phyloP scores from a whole-genome alignment of 1,284 basidiomycete genomes.

The Golubevia sp. region DNA sequence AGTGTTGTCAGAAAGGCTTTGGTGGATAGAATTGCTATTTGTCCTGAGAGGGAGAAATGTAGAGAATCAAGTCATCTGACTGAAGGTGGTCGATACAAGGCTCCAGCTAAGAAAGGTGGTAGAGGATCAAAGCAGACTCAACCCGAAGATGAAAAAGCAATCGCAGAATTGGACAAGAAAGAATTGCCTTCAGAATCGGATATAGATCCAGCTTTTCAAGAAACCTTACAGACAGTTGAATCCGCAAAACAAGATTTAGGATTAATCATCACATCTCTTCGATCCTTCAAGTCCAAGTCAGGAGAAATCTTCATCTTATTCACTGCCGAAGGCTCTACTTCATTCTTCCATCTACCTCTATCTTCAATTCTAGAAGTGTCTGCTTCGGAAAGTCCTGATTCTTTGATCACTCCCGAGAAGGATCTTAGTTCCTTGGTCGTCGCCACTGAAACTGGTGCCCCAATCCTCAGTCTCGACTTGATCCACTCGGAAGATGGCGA shows the following conservation, averaged over 20 bases:
- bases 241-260: constrained; percentile 7
- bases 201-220: not conserved
- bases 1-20: constrained; percentile 6
- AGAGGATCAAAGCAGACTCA: constrained; percentile 7
- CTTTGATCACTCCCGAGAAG: not conserved
- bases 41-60: constrained; percentile 10
- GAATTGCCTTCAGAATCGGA: constrained; percentile 1
- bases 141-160: constrained; percentile 21
- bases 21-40: constrained; percentile 2
- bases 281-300: constrained; percentile 16
- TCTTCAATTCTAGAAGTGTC: constrained; percentile 12
- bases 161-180: not conserved
- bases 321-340: constrained; percentile 39
- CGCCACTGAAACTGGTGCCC: constrained; percentile 19
- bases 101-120: constrained; percentile 15
- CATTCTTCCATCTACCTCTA: constrained; percentile 33
- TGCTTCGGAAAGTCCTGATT: constrained; percentile 8
- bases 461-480: constrained; percentile 25
- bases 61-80: constrained; percentile 7
- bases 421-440: constrained; percentile 18
- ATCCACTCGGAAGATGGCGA: too few relatives aligned
- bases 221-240: constrained; percentile 8
- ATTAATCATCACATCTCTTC: constrained; percentile 30
- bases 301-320: constrained; percentile 24
- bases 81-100: constrained; percentile 6